These are phyloP conservation scores for Aspergillus pseudonomiae DNA, from an alignment of 2,329 filamentous ascomycete species.

Conservation along the genomic window DNA sequence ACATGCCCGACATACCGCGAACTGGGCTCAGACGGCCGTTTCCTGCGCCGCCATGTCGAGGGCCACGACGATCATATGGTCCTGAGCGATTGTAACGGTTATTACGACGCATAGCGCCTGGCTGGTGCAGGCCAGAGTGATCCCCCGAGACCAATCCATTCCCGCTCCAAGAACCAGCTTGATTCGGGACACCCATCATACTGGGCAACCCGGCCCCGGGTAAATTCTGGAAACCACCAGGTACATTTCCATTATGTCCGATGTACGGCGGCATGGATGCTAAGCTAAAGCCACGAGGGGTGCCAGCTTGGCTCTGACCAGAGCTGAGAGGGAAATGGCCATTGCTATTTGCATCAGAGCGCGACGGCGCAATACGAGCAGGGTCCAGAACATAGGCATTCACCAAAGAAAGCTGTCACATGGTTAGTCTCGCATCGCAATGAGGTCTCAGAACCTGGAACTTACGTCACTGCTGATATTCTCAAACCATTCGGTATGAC, in stretches of 20 bases:
- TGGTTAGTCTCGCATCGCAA: constrained; percentile 34
- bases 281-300: constrained; percentile 88
- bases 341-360: constrained; percentile 92
- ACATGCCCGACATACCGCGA: constrained; percentile 41
- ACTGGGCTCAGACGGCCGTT: constrained; percentile 53
- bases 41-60: constrained; percentile 54
- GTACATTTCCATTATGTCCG: constrained; percentile 45
- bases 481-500: constrained; percentile 86
- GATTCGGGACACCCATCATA: constrained; percentile 34
- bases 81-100: constrained; percentile 66
- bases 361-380: constrained; percentile 88
- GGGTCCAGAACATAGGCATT: constrained; percentile 95
- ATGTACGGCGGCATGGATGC: constrained; percentile 69
- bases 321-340: constrained; percentile 87
- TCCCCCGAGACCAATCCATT: constrained; percentile 45
- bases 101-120: constrained; percentile 70
- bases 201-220: constrained; percentile 34
- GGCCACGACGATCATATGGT: constrained; percentile 71
- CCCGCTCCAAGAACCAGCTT: constrained; percentile 30
- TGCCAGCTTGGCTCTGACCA: constrained; percentile 75
- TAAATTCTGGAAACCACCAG: constrained; percentile 37
- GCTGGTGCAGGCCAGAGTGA: constrained; percentile 50
- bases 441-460: constrained; percentile 18
- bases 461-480: constrained; percentile 80
- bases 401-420: constrained; percentile 74